Evolutionary conservation across 805 yeast species (phyloP).

Genomic region (Candida lessepsii): DNA sequence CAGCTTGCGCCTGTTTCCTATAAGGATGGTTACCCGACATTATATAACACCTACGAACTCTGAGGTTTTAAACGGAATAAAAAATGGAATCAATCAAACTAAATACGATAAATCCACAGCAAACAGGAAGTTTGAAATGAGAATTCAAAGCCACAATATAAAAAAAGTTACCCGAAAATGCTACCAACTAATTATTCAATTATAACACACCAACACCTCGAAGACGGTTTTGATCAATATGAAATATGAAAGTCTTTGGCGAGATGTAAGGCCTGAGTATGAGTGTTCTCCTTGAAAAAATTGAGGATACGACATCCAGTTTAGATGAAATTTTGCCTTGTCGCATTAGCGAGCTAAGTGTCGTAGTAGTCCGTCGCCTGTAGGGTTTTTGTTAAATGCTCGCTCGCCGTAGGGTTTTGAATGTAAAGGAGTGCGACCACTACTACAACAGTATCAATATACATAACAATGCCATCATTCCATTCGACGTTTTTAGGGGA

Average conservation of each 20-base stretch:
- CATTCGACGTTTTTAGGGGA: slow-evolving; percentile 77
- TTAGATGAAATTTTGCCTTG: neutral
- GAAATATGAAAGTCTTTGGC: neutral
- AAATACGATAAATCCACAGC: too few relatives aligned
- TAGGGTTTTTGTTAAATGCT: too few relatives aligned
- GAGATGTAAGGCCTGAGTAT: neutral
- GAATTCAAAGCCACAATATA: neutral
- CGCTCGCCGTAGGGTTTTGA: too few relatives aligned
- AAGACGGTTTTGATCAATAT: neutral
- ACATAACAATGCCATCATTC: slow-evolving; percentile 54
- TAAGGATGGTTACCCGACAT: slow-evolving; percentile 15
- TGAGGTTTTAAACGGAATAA: too few relatives aligned
- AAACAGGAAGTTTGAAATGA: neutral
- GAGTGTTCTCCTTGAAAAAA: slow-evolving; percentile 6
- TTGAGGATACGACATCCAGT: neutral
- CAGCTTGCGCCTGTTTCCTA: slow-evolving; percentile 14
- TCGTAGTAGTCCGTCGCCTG: too few relatives aligned
- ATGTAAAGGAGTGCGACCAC: too few relatives aligned
- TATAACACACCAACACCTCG: neutral
- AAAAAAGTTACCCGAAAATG: neutral
- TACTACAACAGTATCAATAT: too few relatives aligned
- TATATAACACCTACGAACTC: too few relatives aligned
- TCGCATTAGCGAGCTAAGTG: neutral
- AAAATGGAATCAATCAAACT: too few relatives aligned
- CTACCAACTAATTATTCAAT: too few relatives aligned